Evolutionary conservation across 2,329 filamentous ascomycete genomes (phyloP).

Genomic region (Colletotrichum sp.): DNA sequence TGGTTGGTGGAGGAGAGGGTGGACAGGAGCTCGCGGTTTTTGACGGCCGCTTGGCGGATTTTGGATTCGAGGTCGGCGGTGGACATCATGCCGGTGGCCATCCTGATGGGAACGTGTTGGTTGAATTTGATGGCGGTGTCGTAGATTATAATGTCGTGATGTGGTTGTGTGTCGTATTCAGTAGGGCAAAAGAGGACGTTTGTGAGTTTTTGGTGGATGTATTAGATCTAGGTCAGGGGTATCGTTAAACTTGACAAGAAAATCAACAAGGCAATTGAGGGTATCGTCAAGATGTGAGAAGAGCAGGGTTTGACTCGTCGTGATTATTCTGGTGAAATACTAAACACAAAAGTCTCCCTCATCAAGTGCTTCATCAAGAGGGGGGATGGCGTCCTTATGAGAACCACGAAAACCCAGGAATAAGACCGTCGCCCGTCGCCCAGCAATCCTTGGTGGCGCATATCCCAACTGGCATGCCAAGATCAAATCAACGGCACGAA

Average conservation of each 20-base stretch:
- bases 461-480: background rate
- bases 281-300: background rate
- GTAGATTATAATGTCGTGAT: background rate
- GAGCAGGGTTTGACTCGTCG: background rate
- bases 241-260: background rate
- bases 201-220: background rate
- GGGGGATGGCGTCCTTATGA: background rate
- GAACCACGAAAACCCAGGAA: background rate
- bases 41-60: conserved; percentile 43
- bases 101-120: background rate
- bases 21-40: conserved; percentile 48
- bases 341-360: no score
- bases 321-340: no score
- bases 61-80: conserved; percentile 32
- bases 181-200: background rate
- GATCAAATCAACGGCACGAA: background rate
- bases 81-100: background rate
- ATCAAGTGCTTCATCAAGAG: no score
- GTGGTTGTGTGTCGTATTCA: accelerated
- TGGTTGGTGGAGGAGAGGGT: conserved; percentile 55
- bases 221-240: background rate
- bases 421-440: background rate
- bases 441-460: conserved; percentile 2
- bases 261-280: background rate
- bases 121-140: background rate